Conservation (phyloP, 2,329 filamentous ascomycete genomes). For the Phoma sp. region DNA sequence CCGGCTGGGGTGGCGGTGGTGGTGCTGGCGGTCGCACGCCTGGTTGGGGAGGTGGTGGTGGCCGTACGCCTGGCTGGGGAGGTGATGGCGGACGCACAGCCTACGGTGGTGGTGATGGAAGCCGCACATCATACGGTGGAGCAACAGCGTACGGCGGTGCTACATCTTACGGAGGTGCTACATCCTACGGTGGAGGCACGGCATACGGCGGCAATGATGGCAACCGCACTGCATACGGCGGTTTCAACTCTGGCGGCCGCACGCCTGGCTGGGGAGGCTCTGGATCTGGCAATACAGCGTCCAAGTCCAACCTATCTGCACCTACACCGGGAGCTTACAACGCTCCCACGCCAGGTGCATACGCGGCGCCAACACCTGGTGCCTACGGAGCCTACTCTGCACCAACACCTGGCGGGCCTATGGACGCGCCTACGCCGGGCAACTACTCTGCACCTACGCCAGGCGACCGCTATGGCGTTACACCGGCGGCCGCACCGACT, state of each 20-base stretch:
- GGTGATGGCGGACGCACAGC: slow-evolving; percentile 46
- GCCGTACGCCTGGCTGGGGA: slow-evolving; percentile 58
- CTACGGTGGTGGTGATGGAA: slow-evolving; percentile 46
- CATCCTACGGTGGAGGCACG: slow-evolving; percentile 69
- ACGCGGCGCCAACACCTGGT: slow-evolving; percentile 45
- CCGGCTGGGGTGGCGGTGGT: slow-evolving; percentile 60
- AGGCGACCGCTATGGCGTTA: slow-evolving; percentile 47
- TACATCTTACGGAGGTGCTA: slow-evolving; percentile 75
- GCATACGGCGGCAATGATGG: slow-evolving; percentile 47
- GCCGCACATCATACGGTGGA: slow-evolving; percentile 50
- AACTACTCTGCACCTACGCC: slow-evolving; percentile 50
- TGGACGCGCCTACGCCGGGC: slow-evolving; percentile 49
- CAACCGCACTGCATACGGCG: slow-evolving; percentile 58
- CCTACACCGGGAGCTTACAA: slow-evolving; percentile 44
- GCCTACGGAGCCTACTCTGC: slow-evolving; percentile 46
- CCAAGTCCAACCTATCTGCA: slow-evolving; percentile 41
- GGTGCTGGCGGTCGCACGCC: slow-evolving; percentile 48
- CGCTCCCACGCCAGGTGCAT: slow-evolving; percentile 46
- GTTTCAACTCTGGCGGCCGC: slow-evolving; percentile 58
- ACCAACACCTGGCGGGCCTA: slow-evolving; percentile 46
- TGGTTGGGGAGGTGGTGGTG: slow-evolving; percentile 54
- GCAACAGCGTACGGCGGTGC: slow-evolving; percentile 58
- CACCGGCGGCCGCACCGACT: slow-evolving; percentile 60
- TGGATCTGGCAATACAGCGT: slow-evolving; percentile 24
- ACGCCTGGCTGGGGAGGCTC: slow-evolving; percentile 64